Evolutionary conservation across 345 rosid species (phyloP), one percentile per base, ranked within the genome.

Genomic region (Dimocarpus longan): DNA sequence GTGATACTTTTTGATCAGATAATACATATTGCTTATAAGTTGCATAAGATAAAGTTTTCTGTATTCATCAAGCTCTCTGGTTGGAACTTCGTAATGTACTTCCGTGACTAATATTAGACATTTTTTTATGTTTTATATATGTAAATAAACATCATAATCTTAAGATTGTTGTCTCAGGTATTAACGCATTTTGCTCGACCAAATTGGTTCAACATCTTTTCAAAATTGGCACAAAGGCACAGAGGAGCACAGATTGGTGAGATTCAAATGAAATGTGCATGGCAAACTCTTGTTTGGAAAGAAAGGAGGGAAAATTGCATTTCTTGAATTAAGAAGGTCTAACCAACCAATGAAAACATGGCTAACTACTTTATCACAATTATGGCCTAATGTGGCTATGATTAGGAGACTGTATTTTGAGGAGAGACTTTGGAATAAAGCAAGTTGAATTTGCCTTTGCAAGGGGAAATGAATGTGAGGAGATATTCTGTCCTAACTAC

Each of bases 121-220:
- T 50, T 11, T 15, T 15, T 2, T 3, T 6, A 50, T 15, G 19
- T 13, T 50, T 11, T 50, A 18, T 13, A 50, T 50, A 50, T 50
- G 56, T 50, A 3, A 50, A 10, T 32, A 32, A 32, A 32, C 37
- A 32, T 32, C 4, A 3, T 64, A 13, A 76, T 24, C 65, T 43
- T 6, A 68, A 39, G 24, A 28, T 9, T 12, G 56, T 39, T 2
- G 10, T 80, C 78, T 73, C 89, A 89, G 92, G 85, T 80, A 10
- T 80, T 46, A 21, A 90, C 93, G 1, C 85, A 84, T 79, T 90
- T 88, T 39, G 84, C 76, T 66, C 77, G 93, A 63, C 91, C 91
- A 59, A 81, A 88, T 79, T 90, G 93, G 93, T 76, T 79, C 85
- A 79, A 74, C 57, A 80, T 85, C 70, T 90, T 90, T 87, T 81